Base-by-base conservation (phyloP, 768 basidiomycete species). In the Mycena galericulata region DNA sequence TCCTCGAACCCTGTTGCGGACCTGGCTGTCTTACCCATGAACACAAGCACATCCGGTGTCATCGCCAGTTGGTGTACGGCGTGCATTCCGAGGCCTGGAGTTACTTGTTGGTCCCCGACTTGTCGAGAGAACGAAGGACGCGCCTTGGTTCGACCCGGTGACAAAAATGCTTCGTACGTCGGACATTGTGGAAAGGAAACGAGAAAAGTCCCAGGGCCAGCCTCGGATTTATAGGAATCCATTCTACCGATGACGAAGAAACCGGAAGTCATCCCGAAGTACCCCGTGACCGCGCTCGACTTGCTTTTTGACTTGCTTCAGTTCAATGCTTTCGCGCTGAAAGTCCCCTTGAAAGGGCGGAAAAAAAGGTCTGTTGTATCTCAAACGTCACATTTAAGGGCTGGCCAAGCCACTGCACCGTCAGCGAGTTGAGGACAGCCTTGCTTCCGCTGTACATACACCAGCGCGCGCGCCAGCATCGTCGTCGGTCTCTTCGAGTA, bases 21-120 rank as follows among this genome's bases (percentile, higher is more conserved):
- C n/a, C n/a, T n/a, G n/a, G n/a, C n/a, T n/a, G n/a, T n/a, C 22
- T 51, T 27, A 63, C 67, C 61, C 62, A 68, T 68, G n/a, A 68
- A 68, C 1, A 58, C 47, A 5, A 68, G 40, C 0, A 54, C 43
- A 29, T 51, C 43, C 20, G 32, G 30, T 18, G 46, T 60, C 41
- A 11, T 11, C 14, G 47, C 40, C 17, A 64, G 41, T 30, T 64
- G 56, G 43, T 64, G 68, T 0, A 69, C 68, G 29, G 62, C 36
- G 55, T 68, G 68, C 36, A 58, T 43, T 24, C 61, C 61, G 10
- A 68, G 41, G n/a, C 60, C 60, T 68, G 55, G 8, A 7, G 18
- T 41, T 10, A 34, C 40, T 40, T 27, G 3, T 7, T 17, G 20
- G 10, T n/a, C n/a, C n/a, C n/a, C n/a, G 14, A 9, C 24, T 10